A percentile compares a stretch with the other conserved stretches of the same genome.
Conservation (phyloP, 495 filamentous ascomycete genomes). For the Ramalina intermedia region DNA sequence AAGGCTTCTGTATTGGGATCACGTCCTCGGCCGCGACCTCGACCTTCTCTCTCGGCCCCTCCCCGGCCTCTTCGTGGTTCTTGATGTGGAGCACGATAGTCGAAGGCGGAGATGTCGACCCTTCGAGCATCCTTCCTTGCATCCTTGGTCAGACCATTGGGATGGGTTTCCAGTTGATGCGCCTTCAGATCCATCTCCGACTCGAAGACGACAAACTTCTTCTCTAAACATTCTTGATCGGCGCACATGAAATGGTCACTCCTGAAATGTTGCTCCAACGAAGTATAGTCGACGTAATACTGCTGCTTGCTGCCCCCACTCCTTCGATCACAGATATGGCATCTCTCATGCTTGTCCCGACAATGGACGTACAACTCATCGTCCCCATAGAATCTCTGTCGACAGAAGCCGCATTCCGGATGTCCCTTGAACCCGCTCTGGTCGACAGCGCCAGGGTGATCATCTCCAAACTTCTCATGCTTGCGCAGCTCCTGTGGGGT, state of each 20-base stretch:
- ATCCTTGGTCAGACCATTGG: conserved; percentile 66
- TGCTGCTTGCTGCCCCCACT: conserved; percentile 56
- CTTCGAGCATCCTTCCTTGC: conserved; percentile 68
- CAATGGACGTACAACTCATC: conserved; percentile 93
- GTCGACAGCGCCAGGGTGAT: conserved; percentile 75
- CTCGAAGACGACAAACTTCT: conserved; percentile 96
- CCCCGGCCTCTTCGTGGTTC: conserved; percentile 44
- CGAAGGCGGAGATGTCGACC: conserved; percentile 78
- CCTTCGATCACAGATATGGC: conserved; percentile 79
- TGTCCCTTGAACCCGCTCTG: conserved; percentile 96
- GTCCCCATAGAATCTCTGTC: conserved; percentile 81
- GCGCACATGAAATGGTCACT: conserved; percentile 76
- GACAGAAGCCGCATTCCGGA: conserved; percentile 87
- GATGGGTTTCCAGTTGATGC: conserved; percentile 66
- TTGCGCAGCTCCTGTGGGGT: conserved; percentile 62
- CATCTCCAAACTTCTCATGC: conserved; percentile 84
- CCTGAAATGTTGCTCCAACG: conserved; percentile 70
- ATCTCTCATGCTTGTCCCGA: conserved; percentile 81
- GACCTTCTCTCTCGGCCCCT: conserved; percentile 33
- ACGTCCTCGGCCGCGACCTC: conserved; percentile 48
- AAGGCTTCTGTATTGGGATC: conserved; percentile 68
- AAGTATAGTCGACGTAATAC: conserved; percentile 80
- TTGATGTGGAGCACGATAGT: conserved; percentile 60
- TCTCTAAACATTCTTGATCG: conserved; percentile 80
- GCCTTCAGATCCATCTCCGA: conserved; percentile 87